Evolutionary conservation across 2,329 filamentous ascomycete species (phyloP).

Genomic region (Ophioceras dolichostomum): DNA sequence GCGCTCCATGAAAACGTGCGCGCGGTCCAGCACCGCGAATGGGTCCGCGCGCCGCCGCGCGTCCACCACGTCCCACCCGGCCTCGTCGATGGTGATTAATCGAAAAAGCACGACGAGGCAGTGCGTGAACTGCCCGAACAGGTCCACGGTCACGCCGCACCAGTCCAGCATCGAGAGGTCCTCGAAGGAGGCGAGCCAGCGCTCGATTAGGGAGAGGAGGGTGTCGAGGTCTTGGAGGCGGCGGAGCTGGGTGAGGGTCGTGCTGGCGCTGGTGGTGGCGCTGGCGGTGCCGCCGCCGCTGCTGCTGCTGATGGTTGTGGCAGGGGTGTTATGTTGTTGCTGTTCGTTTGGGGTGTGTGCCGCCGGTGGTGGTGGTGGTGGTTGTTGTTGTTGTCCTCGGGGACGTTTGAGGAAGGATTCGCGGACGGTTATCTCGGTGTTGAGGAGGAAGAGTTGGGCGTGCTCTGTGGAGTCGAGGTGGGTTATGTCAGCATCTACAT

Average conservation of each 20-base stretch:
- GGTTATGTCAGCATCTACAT: no score
- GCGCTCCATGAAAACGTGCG: slow-evolving; percentile 5
- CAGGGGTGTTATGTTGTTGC: not conserved
- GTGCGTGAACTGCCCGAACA: slow-evolving; percentile 13
- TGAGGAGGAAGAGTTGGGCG: slow-evolving; percentile 10
- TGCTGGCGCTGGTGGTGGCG: no score
- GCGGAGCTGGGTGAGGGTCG: slow-evolving; percentile 4
- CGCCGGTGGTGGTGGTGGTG: no score
- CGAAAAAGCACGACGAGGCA: slow-evolving; percentile 13
- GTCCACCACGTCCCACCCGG: slow-evolving; percentile 12
- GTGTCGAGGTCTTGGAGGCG: slow-evolving; percentile 11
- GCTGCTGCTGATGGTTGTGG: not conserved
- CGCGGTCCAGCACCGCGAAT: slow-evolving; percentile 10
- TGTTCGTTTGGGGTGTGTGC: not conserved
- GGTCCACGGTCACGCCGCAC: slow-evolving; percentile 10
- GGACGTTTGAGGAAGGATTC: slow-evolving; percentile 7
- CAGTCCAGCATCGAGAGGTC: slow-evolving; percentile 8
- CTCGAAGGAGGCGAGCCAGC: slow-evolving; percentile 8
- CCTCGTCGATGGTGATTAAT: slow-evolving; percentile 10
- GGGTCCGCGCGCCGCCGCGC: slow-evolving; percentile 11
- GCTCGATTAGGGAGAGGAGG: slow-evolving; percentile 7
- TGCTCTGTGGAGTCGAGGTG: no score
- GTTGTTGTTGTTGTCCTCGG: not conserved
- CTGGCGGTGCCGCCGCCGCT: no score
- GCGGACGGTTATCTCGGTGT: slow-evolving; percentile 10